Evolutionary conservation across 371 early-diverging fungal species (phyloP), one percentile per base, ranked within the genome.

Genomic region (Mortierella sp.): DNA sequence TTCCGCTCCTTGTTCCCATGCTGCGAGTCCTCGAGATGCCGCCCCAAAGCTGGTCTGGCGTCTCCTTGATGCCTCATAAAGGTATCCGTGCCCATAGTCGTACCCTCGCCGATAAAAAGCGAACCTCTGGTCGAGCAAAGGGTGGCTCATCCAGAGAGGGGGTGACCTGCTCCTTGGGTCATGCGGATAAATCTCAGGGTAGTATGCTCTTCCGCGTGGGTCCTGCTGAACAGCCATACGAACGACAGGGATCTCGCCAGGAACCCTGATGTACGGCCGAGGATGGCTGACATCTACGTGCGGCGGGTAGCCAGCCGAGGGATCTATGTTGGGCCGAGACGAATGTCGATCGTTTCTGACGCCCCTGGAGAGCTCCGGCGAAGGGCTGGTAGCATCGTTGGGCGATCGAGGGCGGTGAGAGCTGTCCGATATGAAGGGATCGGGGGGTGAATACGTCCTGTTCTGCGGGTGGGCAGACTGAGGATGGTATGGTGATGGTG

Each of bases 401-500:
- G 16, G 19, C 29, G 31, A 55, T 13, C 58, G 29, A 13, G 58
- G 58, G 34, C 58, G 58, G 31, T 19, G 34, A 55, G 7, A 16
- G 19, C 34, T 55, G 58, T 55, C 58, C 19, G 34, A 31, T 29
- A 16, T 29, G 58, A 55, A 55, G 13, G 31, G 58, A 34, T 31
- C 31, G 7, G 31, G 34, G 5, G 58, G 58, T 31, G 58, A 55
- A 55, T 16, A 55, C 31, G 58, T 29, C 34, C 58, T 55, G 19
- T 34, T 61, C 61, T 9, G 39, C 61, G 61, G 22, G 34, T n/a
- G 61, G 34, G 61, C 37, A 61, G 39, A 37, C 37, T 61, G 34
- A 61, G 61, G 61, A 39, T 61, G 37, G 37, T 61, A 61, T 61
- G 39, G 61, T 61, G 61, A 61, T 61, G 61, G 61, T 61, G 61